These are phyloP conservation scores for Acer campestre DNA, from an alignment of 345 rosid genomes.

Conservation along the genomic window DNA sequence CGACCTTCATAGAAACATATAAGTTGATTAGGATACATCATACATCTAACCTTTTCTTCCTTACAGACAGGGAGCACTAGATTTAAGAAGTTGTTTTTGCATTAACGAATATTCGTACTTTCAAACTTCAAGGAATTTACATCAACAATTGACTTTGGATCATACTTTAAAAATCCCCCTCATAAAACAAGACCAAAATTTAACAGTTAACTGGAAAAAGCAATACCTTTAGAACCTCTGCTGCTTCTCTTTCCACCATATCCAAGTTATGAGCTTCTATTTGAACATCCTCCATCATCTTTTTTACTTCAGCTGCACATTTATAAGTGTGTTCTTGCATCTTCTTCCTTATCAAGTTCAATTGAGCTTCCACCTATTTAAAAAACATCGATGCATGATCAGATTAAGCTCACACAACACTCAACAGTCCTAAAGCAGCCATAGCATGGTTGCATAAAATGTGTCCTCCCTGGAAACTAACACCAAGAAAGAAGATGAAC, in stretches of 20 bases:
- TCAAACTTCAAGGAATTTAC: not conserved
- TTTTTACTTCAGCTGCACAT: constrained; percentile 61
- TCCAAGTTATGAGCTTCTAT: constrained; percentile 51
- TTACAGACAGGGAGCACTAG: not conserved
- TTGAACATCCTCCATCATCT: constrained; percentile 53
- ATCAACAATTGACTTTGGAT: not conserved
- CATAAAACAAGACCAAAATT: too few relatives aligned
- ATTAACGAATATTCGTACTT: not conserved
- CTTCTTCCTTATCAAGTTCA: constrained; percentile 56
- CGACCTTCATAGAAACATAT: too few relatives aligned
- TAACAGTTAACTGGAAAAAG: not conserved
- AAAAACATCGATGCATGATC: constrained; percentile 4
- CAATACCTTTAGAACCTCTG: constrained; percentile 60
- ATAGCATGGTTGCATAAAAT: not conserved
- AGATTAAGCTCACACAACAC: not conserved
- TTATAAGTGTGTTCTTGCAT: constrained; percentile 43
- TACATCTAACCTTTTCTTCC: not conserved
- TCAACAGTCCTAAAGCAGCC: not conserved
- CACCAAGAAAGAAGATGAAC: not conserved
- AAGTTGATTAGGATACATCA: not conserved
- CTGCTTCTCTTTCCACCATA: constrained; percentile 70
- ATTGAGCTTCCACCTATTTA: constrained; percentile 54
- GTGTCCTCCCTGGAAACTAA: not conserved
- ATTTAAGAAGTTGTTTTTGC: not conserved
- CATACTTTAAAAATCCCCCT: not conserved